Evolutionary conservation across 2,329 filamentous ascomycete species (phyloP).

Genomic region (Esteya vermicola): DNA sequence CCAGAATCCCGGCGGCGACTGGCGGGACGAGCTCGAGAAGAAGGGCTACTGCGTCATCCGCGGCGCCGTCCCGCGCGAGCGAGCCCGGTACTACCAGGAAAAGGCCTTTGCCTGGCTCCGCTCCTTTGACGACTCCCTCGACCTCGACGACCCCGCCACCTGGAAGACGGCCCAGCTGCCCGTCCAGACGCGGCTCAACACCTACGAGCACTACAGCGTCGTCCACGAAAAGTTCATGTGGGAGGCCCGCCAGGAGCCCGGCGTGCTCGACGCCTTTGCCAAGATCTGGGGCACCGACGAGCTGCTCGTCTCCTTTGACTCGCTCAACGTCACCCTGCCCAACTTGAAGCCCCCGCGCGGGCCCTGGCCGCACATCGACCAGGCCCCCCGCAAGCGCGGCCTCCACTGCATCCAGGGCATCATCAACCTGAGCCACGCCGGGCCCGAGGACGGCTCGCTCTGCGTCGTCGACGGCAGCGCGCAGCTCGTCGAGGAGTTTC

Average conservation of each 20-base stretch:
- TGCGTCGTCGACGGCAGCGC: conserved; percentile 1
- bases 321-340: conserved; percentile 4
- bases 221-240: conserved; percentile 2
- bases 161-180: conserved; percentile 29
- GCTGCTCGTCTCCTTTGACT: conserved; percentile 5
- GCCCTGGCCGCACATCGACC: conserved; percentile 7
- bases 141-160: conserved; percentile 21
- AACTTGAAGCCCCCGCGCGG: neutral
- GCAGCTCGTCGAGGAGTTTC: conserved; percentile 6
- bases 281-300: conserved; percentile 11
- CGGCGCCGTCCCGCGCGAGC: too few relatives aligned
- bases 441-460: conserved; percentile 5
- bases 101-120: conserved; percentile 25
- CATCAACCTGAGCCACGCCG: conserved; percentile 4
- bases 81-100: too few relatives aligned
- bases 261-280: conserved; percentile 9
- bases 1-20: too few relatives aligned
- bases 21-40: too few relatives aligned
- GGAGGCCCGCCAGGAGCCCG: conserved; percentile 6
- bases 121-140: conserved; percentile 24
- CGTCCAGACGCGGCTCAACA: conserved; percentile 24
- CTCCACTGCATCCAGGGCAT: conserved; percentile 8
- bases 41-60: too few relatives aligned
- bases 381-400: neutral
- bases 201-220: conserved; percentile 1